Evolutionary conservation across 2,329 filamentous ascomycete species (phyloP).

Genomic region (Fusarium transvaalense): DNA sequence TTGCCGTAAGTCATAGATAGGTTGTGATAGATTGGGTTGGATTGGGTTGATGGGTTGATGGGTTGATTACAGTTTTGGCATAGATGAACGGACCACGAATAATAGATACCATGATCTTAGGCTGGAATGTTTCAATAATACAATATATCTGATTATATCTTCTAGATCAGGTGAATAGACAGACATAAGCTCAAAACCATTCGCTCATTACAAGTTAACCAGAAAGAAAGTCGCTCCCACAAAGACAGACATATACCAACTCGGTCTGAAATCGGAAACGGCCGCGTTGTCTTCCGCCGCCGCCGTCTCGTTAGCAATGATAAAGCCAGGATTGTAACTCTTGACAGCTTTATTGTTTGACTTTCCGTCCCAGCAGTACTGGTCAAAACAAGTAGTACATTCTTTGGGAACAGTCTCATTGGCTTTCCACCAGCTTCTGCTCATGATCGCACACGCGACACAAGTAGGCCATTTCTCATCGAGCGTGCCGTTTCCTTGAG

Average conservation of each 20-base stretch:
- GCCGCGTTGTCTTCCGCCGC: constrained; percentile 6
- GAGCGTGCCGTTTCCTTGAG: constrained; percentile 82
- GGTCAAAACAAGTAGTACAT: constrained; percentile 80
- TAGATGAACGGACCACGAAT: not conserved
- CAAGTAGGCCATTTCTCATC: constrained; percentile 84
- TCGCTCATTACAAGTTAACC: not conserved
- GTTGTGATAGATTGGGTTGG: rapidly evolving
- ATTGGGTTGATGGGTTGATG: not conserved
- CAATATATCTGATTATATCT: not conserved
- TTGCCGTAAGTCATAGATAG: not conserved
- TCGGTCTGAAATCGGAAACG: not conserved
- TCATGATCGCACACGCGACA: constrained; percentile 89
- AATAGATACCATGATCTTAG: too few species aligned
- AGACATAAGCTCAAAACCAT: not conserved
- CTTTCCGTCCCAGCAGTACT: constrained; percentile 94
- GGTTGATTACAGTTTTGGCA: not conserved
- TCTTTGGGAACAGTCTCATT: constrained; percentile 74
- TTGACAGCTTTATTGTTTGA: constrained; percentile 52
- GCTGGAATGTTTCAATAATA: not conserved
- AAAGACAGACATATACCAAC: constrained; percentile 12
- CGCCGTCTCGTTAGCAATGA: constrained; percentile 42
- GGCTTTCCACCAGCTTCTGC: constrained; percentile 79
- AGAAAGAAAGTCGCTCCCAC: constrained; percentile 3
- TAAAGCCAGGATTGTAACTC: constrained; percentile 49
- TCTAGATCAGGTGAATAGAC: not conserved